Percentiles rank a stretch among this genome's conserved stretches.
Evolutionary conservation across 768 basidiomycete species (phyloP).

Genomic region (Saitozyma sp.): DNA sequence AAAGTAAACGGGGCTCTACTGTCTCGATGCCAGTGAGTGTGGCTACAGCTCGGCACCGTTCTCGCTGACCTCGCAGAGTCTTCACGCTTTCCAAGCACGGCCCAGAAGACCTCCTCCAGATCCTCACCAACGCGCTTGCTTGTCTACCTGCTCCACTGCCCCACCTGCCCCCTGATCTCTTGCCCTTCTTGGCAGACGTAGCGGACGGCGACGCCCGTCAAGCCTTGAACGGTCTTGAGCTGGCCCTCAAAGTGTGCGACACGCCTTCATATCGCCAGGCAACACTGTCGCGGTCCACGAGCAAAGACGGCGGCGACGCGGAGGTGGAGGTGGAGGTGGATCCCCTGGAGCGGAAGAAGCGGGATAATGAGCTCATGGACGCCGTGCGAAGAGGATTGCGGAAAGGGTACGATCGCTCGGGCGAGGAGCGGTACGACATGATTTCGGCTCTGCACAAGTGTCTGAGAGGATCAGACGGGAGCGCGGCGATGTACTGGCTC

Average conservation of each 20-base stretch:
- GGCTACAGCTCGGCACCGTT: neutral
- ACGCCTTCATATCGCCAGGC: conserved; percentile 17
- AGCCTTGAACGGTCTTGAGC: conserved; percentile 73
- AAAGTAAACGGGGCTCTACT: conserved; percentile 71
- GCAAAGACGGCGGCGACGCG: neutral
- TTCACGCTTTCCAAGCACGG: conserved; percentile 70
- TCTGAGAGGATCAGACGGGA: conserved; percentile 71
- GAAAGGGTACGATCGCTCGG: conserved; percentile 72
- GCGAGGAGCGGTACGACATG: conserved; percentile 76
- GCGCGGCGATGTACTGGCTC: conserved; percentile 84
- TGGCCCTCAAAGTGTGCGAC: conserved; percentile 58
- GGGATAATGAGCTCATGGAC: conserved; percentile 60
- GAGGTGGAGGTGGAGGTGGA: conserved; percentile 19
- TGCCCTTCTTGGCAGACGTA: conserved; percentile 50
- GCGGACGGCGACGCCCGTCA: conserved; percentile 70
- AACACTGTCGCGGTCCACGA: neutral
- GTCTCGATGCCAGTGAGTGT: conserved; percentile 70
- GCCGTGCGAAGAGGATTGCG: conserved; percentile 57
- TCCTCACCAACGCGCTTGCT: conserved; percentile 61
- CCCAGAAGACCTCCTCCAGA: conserved; percentile 62
- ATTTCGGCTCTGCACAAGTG: conserved; percentile 83
- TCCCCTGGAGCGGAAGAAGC: conserved; percentile 22
- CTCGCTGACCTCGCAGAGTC: conserved; percentile 58
- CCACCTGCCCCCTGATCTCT: conserved; percentile 41
- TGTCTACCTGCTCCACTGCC: conserved; percentile 48